These are phyloP conservation scores for Rutstroemia sydowiana DNA, from an alignment of 2,329 filamentous ascomycete species.

Conservation along the genomic window DNA sequence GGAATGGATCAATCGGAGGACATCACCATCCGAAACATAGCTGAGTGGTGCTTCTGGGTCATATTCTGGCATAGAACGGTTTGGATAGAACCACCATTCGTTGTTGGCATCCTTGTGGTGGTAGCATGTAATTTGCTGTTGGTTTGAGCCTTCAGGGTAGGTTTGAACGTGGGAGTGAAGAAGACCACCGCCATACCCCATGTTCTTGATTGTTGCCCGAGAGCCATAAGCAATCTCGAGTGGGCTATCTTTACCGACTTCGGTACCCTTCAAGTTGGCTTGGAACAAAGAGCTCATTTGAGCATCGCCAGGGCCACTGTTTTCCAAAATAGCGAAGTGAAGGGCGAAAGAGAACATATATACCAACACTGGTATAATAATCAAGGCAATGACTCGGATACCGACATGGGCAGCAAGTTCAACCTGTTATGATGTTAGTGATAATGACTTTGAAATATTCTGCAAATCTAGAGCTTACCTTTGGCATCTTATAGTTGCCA, in stretches of 20 bases:
- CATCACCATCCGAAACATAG: constrained; percentile 70
- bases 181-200: constrained; percentile 96
- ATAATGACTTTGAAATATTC: neutral
- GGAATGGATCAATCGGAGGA: constrained; percentile 83
- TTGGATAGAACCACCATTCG: constrained; percentile 98
- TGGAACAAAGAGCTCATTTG: constrained; percentile 99
- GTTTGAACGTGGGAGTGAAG: constrained; percentile 96
- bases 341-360: constrained; percentile 95
- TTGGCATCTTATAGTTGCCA: constrained; percentile 84
- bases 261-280: constrained; percentile 87
- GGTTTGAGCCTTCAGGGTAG: constrained; percentile 83
- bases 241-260: constrained; percentile 90
- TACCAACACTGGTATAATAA: constrained; percentile 79
- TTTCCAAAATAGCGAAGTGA: constrained; percentile 90
- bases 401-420: constrained; percentile 71
- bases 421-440: constrained; percentile 32
- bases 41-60: constrained; percentile 61
- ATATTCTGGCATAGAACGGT: constrained; percentile 68
- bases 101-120: constrained; percentile 99
- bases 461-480: constrained; percentile 41
- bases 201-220: constrained; percentile 91
- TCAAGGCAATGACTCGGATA: constrained; percentile 77
- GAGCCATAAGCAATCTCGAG: constrained; percentile 88
- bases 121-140: constrained; percentile 98
- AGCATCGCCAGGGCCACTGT: constrained; percentile 92